These are phyloP conservation scores for Trametes sanguinea DNA, from an alignment of 768 basidiomycete species.

Conservation along the genomic window DNA sequence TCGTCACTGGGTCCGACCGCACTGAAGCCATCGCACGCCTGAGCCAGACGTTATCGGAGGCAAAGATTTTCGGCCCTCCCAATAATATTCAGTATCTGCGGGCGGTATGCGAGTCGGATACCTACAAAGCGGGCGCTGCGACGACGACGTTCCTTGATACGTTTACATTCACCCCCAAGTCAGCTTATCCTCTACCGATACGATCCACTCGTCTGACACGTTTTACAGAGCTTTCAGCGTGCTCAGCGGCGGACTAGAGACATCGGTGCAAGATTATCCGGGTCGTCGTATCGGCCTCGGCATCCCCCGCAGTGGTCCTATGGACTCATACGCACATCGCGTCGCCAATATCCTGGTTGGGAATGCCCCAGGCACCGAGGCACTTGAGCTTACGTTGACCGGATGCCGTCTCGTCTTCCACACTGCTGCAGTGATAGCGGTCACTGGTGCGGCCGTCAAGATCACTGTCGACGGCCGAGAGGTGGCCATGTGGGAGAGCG, in stretches of 20 bases:
- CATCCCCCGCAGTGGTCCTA: slow-evolving; percentile 63
- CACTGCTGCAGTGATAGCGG: slow-evolving; percentile 47
- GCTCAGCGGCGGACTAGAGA: slow-evolving; percentile 54
- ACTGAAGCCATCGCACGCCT: slow-evolving; percentile 49
- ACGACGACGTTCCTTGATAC: slow-evolving; percentile 52
- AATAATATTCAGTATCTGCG: slow-evolving; percentile 59
- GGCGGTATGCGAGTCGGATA: slow-evolving; percentile 42
- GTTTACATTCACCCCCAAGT: slow-evolving; percentile 47
- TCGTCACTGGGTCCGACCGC: slow-evolving; percentile 51
- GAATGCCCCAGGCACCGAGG: slow-evolving; percentile 52
- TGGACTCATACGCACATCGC: slow-evolving; percentile 59
- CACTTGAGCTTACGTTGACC: slow-evolving; percentile 53
- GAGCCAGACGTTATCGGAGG: slow-evolving; percentile 37
- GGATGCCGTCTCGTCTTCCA: slow-evolving; percentile 55
- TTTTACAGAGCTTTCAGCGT: slow-evolving; percentile 51
- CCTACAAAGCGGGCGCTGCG: slow-evolving; percentile 45
- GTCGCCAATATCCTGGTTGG: slow-evolving; percentile 61
- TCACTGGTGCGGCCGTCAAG: slow-evolving; percentile 53
- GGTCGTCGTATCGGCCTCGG: slow-evolving; percentile 56
- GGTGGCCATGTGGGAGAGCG: slow-evolving; percentile 49
- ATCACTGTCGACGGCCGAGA: slow-evolving; percentile 44
- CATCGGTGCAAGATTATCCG: slow-evolving; percentile 59
- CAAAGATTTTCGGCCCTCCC: slow-evolving; percentile 55
- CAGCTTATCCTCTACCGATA: background rate
- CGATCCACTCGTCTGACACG: background rate